phyloP scores from a whole-genome alignment of 495 filamentous ascomycete genomes.

The Beverwykella pulmonaria region DNA sequence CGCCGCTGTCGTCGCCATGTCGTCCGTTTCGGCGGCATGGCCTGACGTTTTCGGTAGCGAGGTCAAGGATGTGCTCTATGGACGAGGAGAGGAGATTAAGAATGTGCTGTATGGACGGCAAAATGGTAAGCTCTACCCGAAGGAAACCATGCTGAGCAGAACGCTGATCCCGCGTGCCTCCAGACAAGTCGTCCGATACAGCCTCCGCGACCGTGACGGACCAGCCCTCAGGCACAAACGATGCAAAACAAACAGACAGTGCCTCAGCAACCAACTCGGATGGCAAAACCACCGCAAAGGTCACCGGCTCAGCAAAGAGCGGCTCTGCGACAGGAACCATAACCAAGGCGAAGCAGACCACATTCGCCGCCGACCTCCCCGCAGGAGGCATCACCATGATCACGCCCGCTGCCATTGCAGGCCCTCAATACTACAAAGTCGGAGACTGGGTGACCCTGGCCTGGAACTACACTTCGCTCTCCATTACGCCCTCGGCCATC shows the following conservation, averaged over 20 bases:
- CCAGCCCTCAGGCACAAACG: not conserved
- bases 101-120: slow-evolving; percentile 37
- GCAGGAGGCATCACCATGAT: slow-evolving; percentile 82
- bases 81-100: slow-evolving; percentile 29
- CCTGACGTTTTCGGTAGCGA: slow-evolving; percentile 6
- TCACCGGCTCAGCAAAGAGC: slow-evolving; percentile 5
- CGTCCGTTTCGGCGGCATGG: slow-evolving; percentile 42
- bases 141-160: not conserved
- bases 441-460: slow-evolving; percentile 80
- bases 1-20: slow-evolving; percentile 41
- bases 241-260: slow-evolving; percentile 4
- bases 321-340: slow-evolving; percentile 7
- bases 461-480: slow-evolving; percentile 94
- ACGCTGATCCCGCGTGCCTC: not conserved
- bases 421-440: slow-evolving; percentile 82
- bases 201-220: slow-evolving; percentile 1
- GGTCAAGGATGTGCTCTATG: slow-evolving; percentile 34
- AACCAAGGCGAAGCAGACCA: slow-evolving; percentile 32
- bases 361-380: slow-evolving; percentile 58
- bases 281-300: slow-evolving; percentile 2
- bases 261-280: not conserved
- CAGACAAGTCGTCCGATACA: slow-evolving; percentile 1
- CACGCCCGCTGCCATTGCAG: slow-evolving; percentile 62
- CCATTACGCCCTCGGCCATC: slow-evolving; percentile 72
- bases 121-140: slow-evolving; percentile 8